A percentile compares a stretch with the other conserved stretches of the same genome.
phyloP scores from a whole-genome alignment of 129 eudicot species.

The Flaveria linearis region DNA sequence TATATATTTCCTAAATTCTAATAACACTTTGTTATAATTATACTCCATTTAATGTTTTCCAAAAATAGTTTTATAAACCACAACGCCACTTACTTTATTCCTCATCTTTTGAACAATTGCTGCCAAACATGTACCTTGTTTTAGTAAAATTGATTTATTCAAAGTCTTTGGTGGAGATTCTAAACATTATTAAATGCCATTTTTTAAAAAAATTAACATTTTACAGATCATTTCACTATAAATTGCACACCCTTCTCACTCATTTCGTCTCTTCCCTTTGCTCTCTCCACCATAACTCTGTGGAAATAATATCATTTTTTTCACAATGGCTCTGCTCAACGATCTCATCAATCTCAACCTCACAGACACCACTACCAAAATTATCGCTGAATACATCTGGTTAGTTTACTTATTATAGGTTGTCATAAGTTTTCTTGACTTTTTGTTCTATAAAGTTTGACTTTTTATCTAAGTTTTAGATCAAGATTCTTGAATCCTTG shows the following conservation, averaged over 20 bases:
- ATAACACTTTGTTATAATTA: too few species aligned
- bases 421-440: too few species aligned
- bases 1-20: neutral
- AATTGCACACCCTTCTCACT: slow-evolving; percentile 17
- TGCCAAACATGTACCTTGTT: slow-evolving; percentile 8
- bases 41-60: neutral
- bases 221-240: slow-evolving; percentile 15
- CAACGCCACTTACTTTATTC: too few species aligned
- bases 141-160: neutral
- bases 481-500: slow-evolving; percentile 28
- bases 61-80: too few species aligned
- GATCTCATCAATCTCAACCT: slow-evolving; percentile 73
- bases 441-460: too few species aligned
- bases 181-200: too few species aligned
- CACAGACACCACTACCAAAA: slow-evolving; percentile 53
- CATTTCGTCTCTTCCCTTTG: neutral
- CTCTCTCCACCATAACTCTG: slow-evolving; percentile 2
- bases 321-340: slow-evolving; percentile 54
- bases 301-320: neutral
- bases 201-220: too few species aligned
- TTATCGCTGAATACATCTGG: slow-evolving; percentile 87
- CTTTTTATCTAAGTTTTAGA: neutral
- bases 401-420: slow-evolving; percentile 27
- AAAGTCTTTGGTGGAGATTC: too few species aligned
- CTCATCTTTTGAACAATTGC: slow-evolving; percentile 8